Base-by-base conservation (phyloP, 495 filamentous ascomycete genomes). In the Trichoderma orchidacearum region DNA sequence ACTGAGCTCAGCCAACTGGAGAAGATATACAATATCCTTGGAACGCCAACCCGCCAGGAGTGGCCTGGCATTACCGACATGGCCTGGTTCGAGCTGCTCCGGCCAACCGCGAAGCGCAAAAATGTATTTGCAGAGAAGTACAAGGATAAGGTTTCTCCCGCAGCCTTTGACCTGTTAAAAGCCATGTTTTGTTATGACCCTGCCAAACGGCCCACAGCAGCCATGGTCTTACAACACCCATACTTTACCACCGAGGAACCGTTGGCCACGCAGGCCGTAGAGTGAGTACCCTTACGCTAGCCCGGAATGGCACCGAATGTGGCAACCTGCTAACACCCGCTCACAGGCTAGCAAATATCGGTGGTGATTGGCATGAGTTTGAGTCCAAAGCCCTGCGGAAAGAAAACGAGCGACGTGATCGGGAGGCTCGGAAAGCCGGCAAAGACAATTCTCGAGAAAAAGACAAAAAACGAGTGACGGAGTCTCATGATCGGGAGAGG, bases 361-460 rank as follows among this genome's bases (percentile, higher is more conserved):
- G 90, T 64, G 94, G 94, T 36, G 94, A 99, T 61, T 99, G 94
- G 94, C 94, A 99, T 62, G 94, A 99, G 65, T 96, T 96, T 65
- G 94, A 99, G 74, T 94, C 88, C 23, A 99, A 99, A 74, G 90
- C 91, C 18, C 76, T 94, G 15, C 82, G 94, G 36, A 92, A 91
- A 61, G 91, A 95, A 66, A 90, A 86, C 62, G 91, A 95, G 66
- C 83, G 78, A 60, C 79, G 81, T 58, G 83, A 88, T 52, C 83
- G 83, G 66, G 90, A 96, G 64, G 84, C 82, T 27, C 81, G 84
- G 1, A 68, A 68, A 35, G 68, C 67, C 13, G 58, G 66, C 30
- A 60, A 83, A 71, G 62, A 75, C 68, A 70, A 68, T 51, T 62
- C 67, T 29, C 66, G 69, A 9, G 76, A 78, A 5, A 75, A 70